A percentile compares a stretch with the other conserved stretches of the same genome.
Conservation (phyloP, 306 rosid genomes). For the Lithocarpus polystachyus region DNA sequence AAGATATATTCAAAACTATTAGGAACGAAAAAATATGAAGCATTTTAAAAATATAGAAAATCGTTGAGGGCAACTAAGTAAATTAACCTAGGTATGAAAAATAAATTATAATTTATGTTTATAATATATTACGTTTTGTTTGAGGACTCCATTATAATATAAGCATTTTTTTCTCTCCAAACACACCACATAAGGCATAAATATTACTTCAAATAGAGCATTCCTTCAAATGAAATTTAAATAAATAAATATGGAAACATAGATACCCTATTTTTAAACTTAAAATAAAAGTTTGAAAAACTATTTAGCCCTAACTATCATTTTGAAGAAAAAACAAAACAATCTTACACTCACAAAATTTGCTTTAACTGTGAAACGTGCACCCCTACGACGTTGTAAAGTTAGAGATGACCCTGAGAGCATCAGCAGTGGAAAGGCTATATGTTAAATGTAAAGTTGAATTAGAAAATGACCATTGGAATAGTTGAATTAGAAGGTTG, state of each 20-base stretch:
- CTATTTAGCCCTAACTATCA: background rate
- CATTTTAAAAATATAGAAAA: too few relatives aligned
- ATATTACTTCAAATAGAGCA: background rate
- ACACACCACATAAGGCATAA: background rate
- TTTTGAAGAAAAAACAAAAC: slow-evolving; percentile 14
- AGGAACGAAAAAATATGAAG: too few relatives aligned
- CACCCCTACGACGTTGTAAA: slow-evolving; percentile 50
- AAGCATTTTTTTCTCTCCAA: too few relatives aligned
- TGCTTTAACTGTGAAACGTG: slow-evolving; percentile 73
- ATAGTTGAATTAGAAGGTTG: too few relatives aligned
- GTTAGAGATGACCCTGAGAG: slow-evolving; percentile 48
- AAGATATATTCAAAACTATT: too few relatives aligned
- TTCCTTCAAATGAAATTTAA: background rate
- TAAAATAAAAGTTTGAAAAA: background rate
- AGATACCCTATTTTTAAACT: background rate
- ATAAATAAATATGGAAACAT: background rate
- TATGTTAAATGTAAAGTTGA: too few relatives aligned
- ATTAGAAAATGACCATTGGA: too few relatives aligned
- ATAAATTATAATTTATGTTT: too few relatives aligned
- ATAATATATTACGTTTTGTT: too few relatives aligned
- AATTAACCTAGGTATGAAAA: background rate
- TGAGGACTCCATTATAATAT: too few relatives aligned
- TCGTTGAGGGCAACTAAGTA: background rate
- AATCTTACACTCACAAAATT: slow-evolving; percentile 55
- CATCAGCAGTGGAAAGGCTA: too few relatives aligned